Evolutionary conservation across 2,329 filamentous ascomycete species (phyloP).

Genomic region (Ophiostoma perfectum): DNA sequence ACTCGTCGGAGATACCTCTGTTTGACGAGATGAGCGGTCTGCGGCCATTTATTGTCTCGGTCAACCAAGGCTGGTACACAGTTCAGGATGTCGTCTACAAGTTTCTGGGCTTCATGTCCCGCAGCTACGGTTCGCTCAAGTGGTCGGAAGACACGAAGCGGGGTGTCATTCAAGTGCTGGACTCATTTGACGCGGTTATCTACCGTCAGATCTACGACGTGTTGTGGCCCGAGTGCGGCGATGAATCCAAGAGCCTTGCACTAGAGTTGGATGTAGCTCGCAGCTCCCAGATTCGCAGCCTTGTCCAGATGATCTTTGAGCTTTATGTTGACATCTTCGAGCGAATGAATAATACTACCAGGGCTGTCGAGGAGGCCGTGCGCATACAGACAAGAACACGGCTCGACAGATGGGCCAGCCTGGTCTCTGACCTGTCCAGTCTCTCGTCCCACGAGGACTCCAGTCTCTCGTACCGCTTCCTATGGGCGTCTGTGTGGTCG

Average conservation of each 20-base stretch:
- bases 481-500: slow-evolving; percentile 53
- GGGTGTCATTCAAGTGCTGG: slow-evolving; percentile 52
- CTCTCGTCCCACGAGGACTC: background rate
- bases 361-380: slow-evolving; percentile 40
- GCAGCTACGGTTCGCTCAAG: slow-evolving; percentile 48
- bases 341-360: slow-evolving; percentile 45
- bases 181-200: slow-evolving; percentile 48
- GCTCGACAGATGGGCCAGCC: slow-evolving; percentile 48
- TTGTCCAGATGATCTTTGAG: slow-evolving; percentile 57
- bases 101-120: slow-evolving; percentile 49
- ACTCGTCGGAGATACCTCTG: slow-evolving; percentile 40
- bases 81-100: slow-evolving; percentile 54
- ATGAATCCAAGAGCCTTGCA: background rate
- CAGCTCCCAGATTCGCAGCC: slow-evolving; percentile 36
- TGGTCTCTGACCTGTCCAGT: slow-evolving; percentile 41
- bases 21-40: slow-evolving; percentile 53
- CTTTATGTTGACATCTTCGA: slow-evolving; percentile 58
- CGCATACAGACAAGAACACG: slow-evolving; percentile 46
- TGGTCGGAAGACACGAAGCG: slow-evolving; percentile 57
- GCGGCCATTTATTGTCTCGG: slow-evolving; percentile 44
- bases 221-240: slow-evolving; percentile 30
- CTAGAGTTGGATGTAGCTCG: background rate
- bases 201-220: slow-evolving; percentile 36
- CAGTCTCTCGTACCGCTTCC: slow-evolving; percentile 45
- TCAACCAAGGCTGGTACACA: slow-evolving; percentile 49